phyloP scores from a whole-genome alignment of 441 rosid genomes.

The Erodium chrysanthum region DNA sequence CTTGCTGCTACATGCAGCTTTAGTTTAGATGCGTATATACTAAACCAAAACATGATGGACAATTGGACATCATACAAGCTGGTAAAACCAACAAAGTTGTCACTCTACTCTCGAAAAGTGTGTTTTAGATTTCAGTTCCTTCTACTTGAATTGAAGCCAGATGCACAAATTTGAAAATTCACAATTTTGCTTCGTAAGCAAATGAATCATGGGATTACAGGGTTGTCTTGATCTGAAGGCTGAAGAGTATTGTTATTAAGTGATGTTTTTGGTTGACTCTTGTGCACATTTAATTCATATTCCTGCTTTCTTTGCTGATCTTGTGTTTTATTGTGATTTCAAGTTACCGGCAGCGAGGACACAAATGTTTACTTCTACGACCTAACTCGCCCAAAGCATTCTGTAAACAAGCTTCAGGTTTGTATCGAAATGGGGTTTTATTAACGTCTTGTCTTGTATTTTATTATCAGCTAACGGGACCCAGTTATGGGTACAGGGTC shows the following conservation, averaged over 20 bases:
- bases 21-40: neutral
- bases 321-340: constrained; percentile 17
- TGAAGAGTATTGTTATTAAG: no score
- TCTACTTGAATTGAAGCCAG: neutral
- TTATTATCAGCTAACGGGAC: no score
- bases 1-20: neutral
- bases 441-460: neutral
- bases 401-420: constrained; percentile 96
- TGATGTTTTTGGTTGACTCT: neutral
- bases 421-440: constrained; percentile 8
- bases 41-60: neutral
- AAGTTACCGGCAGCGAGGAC: constrained; percentile 93
- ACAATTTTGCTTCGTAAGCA: neutral
- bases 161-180: neutral
- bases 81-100: no score
- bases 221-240: neutral
- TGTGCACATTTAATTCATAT: no score
- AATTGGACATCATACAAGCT: no score
- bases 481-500: constrained; percentile 46
- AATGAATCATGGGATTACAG: neutral
- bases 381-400: constrained; percentile 72
- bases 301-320: constrained; percentile 8
- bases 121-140: no score
- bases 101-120: no score
- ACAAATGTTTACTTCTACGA: constrained; percentile 88